Evolutionary conservation across 495 filamentous ascomycete species (phyloP).

Genomic region (Aspergillus asperescens): DNA sequence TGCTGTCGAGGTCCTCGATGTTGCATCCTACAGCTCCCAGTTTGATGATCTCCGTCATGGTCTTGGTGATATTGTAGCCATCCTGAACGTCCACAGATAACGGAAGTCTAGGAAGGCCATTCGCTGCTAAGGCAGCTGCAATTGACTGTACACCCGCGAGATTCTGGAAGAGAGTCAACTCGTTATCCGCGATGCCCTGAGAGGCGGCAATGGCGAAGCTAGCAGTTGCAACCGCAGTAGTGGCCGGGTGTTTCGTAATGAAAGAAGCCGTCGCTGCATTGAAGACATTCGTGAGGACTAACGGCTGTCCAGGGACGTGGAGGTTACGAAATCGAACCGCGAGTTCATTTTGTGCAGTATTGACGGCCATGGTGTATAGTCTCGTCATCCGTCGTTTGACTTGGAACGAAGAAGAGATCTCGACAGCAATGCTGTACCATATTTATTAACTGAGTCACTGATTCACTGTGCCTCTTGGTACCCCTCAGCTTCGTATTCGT

Average conservation of each 20-base stretch:
- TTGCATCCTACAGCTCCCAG: constrained; percentile 48
- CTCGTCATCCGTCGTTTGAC: too few species aligned
- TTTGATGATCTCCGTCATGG: constrained; percentile 31
- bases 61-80: constrained; percentile 43
- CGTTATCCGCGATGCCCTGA: constrained; percentile 36
- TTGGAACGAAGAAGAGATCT: background rate
- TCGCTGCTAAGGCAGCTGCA: constrained; percentile 48
- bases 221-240: constrained; percentile 49
- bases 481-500: background rate
- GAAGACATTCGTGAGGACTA: constrained; percentile 51
- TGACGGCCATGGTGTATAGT: constrained; percentile 12
- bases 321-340: constrained; percentile 29
- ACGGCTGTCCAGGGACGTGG: constrained; percentile 42
- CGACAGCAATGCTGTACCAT: background rate
- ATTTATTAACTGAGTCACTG: background rate
- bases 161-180: constrained; percentile 46
- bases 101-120: constrained; percentile 24
- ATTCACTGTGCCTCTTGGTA: background rate
- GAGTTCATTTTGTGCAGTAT: constrained; percentile 14
- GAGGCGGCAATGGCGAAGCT: constrained; percentile 45
- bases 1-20: constrained; percentile 43
- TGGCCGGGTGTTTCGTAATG: constrained; percentile 35
- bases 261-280: constrained; percentile 42
- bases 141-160: constrained; percentile 75
- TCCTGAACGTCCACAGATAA: constrained; percentile 50